Base-by-base conservation (phyloP, 2,329 filamentous ascomycete species). In the Malbranchea zuffiana region DNA sequence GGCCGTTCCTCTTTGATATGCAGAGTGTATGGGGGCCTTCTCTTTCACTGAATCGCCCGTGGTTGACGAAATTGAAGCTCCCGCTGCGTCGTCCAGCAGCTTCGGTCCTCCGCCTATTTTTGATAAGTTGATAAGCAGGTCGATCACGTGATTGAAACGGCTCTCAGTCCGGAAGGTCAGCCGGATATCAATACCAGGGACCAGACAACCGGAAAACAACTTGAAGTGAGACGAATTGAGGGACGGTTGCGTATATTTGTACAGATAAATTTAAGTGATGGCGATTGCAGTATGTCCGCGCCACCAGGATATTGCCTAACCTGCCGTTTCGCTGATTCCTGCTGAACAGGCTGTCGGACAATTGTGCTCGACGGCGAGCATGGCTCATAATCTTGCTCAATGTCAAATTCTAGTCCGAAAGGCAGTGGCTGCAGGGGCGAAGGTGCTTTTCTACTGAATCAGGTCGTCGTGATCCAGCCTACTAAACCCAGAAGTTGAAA, bases 341-440 rank as follows among this genome's bases (percentile, higher is more conserved):
- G 15, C 32, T 17, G 35, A 26, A 35, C 51, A 92, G 85, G 86
- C 86, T 47, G 70, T 94, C 30, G 87, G 86, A 21, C 88, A 95
- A 62, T 75, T 95, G 60, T 87, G 85, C 63, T 87, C 86, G 24
- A 92, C 84, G 41, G 71, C 78, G 43, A 82, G 74, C 45, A 77
- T 90, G 67, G 62, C 72, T 46, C 72, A 81, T 51, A 96, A 95
- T 57, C 74, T 95, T 29, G 66, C 73, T 33, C 81, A 88, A 59
- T 93, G 85, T 59, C 74, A 78, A 43, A 66, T 61, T 26, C 68
- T 94, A 30, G 70, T 90, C 38, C 68, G 68, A 40, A 82, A 80
- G 55, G 86, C 88, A 23, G 77, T 79, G 6, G 66, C 69, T 18
- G 78, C 78, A 39, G 84, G 84, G 29, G 87, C 87, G 38, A 82